A percentile compares a stretch with the other conserved stretches of the same genome.
These are phyloP conservation scores for Hericium alpestre DNA, from an alignment of 768 basidiomycete species.

Conservation along the genomic window DNA sequence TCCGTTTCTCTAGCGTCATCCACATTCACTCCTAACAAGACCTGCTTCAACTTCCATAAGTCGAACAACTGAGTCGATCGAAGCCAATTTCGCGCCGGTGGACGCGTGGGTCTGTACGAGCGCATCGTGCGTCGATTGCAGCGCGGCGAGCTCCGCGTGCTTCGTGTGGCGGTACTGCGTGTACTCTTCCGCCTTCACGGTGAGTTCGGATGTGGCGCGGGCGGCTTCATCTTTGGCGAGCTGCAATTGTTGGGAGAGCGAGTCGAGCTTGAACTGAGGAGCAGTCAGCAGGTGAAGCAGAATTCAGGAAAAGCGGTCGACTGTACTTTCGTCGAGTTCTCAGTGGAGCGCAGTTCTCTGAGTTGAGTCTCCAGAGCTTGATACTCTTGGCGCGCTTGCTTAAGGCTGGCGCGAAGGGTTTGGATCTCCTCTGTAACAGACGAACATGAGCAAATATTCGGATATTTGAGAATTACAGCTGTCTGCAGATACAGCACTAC, in stretches of 20 bases:
- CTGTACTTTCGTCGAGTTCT: slow-evolving; percentile 66
- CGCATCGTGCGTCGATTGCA: slow-evolving; percentile 72
- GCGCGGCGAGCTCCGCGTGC: slow-evolving; percentile 62
- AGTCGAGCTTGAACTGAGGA: slow-evolving; percentile 74
- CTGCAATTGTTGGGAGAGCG: slow-evolving; percentile 70
- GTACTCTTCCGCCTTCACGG: slow-evolving; percentile 69
- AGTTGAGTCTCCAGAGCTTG: slow-evolving; percentile 56
- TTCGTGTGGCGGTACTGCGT: slow-evolving; percentile 74
- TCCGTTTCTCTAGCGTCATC: not conserved
- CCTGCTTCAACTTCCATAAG: too few species aligned
- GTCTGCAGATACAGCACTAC: too few species aligned
- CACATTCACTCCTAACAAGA: not conserved
- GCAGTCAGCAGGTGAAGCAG: slow-evolving; percentile 3
- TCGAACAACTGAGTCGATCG: too few species aligned
- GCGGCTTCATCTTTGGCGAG: slow-evolving; percentile 70
- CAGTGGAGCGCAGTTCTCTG: slow-evolving; percentile 62
- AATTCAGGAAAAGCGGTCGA: not conserved
- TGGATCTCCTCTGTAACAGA: slow-evolving; percentile 55
- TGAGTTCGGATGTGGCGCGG: slow-evolving; percentile 58
- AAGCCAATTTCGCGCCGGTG: slow-evolving; percentile 13
- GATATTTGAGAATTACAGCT: not conserved
- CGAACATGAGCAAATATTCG: not conserved
- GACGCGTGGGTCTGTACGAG: slow-evolving; percentile 58
- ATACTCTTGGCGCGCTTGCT: slow-evolving; percentile 67
- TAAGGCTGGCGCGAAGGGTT: slow-evolving; percentile 54